Conservation (phyloP, 2,329 filamentous ascomycete genomes). For the Diaporthe sp. region DNA sequence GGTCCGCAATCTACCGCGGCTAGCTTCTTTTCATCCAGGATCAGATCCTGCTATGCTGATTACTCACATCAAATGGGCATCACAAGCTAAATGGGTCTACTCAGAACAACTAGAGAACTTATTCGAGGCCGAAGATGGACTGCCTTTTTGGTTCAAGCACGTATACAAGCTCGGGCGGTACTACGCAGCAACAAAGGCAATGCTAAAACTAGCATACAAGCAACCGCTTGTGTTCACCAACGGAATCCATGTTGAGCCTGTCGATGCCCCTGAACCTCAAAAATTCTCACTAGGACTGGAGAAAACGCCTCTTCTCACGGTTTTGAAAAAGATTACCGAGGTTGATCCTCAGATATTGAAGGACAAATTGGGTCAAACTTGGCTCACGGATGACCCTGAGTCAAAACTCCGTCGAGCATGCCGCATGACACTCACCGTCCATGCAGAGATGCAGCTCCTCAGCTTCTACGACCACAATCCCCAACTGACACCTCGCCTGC, state of each 20-base stretch:
- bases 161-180: constrained; percentile 48
- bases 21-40: neutral
- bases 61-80: neutral
- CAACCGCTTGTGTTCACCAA: constrained; percentile 42
- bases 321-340: constrained; percentile 12
- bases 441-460: constrained; percentile 50
- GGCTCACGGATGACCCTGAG: constrained; percentile 41
- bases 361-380: constrained; percentile 33
- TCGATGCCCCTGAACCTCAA: constrained; percentile 18
- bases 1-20: neutral
- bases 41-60: neutral
- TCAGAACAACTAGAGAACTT: constrained; percentile 41
- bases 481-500: constrained; percentile 40
- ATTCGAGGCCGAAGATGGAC: constrained; percentile 27
- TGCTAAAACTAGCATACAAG: constrained; percentile 46
- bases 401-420: constrained; percentile 42
- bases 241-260: constrained; percentile 41
- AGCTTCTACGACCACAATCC: constrained; percentile 48
- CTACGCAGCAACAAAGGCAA: constrained; percentile 43
- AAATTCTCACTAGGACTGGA: neutral
- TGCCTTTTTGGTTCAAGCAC: constrained; percentile 39
- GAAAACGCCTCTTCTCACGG: neutral
- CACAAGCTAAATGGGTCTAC: constrained; percentile 44
- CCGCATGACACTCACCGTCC: constrained; percentile 43
- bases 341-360: neutral